Evolutionary conservation across 345 rosid genomes (phyloP).

Genomic region (Moringa oleifera): DNA sequence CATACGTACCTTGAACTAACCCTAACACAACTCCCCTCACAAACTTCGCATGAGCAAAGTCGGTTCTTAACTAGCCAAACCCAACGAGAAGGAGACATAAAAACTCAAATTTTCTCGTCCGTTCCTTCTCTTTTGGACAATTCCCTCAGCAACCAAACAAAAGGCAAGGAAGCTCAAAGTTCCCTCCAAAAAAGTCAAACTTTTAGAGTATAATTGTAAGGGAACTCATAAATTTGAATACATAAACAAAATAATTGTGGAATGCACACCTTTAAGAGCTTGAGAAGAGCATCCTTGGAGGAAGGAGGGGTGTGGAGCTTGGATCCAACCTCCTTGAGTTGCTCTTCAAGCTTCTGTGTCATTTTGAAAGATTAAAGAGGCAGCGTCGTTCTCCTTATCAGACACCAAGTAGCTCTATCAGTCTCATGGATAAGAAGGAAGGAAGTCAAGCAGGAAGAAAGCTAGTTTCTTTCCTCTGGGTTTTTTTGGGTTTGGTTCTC

Average conservation of each 20-base stretch:
- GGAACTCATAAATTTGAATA: neutral
- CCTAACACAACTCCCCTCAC: slow-evolving; percentile 23
- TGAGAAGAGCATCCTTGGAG: slow-evolving; percentile 66
- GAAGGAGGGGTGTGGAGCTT: slow-evolving; percentile 71
- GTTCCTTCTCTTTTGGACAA: neutral
- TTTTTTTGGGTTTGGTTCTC: slow-evolving; percentile 7
- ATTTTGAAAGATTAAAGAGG: slow-evolving; percentile 27
- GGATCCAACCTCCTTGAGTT: slow-evolving; percentile 82
- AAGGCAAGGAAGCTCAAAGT: slow-evolving; percentile 10
- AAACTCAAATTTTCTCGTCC: neutral
- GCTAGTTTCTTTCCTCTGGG: neutral
- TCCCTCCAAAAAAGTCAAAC: slow-evolving; percentile 16
- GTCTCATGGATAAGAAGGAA: slow-evolving; percentile 10
- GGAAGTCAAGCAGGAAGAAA: neutral
- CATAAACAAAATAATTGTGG: slow-evolving; percentile 4
- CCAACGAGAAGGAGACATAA: neutral
- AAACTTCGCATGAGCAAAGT: slow-evolving; percentile 1
- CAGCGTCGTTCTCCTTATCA: slow-evolving; percentile 9
- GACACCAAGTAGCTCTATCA: slow-evolving; percentile 7
- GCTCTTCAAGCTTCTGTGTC: slow-evolving; percentile 63
- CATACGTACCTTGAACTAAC: slow-evolving; percentile 4
- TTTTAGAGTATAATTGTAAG: neutral
- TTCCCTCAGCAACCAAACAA: slow-evolving; percentile 12
- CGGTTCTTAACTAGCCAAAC: slow-evolving; percentile 10
- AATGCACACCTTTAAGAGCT: slow-evolving; percentile 72